These are phyloP conservation scores for Dissoconium aciculare DNA, from an alignment of 2,329 filamentous ascomycete genomes.

Conservation along the genomic window DNA sequence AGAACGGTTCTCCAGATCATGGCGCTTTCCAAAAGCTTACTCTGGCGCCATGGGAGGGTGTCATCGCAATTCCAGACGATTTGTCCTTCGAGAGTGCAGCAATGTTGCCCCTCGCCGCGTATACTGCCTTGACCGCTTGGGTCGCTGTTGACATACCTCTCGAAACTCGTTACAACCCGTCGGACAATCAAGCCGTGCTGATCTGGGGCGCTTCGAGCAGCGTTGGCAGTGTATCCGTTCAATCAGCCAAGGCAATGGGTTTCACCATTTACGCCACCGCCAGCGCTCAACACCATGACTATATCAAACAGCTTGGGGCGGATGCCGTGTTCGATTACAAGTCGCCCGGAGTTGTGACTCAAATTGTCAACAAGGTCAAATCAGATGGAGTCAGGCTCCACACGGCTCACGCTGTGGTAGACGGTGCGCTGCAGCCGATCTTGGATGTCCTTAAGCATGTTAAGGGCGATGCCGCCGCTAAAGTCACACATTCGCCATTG, in stretches of 20 bases:
- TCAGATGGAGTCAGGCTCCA: neutral
- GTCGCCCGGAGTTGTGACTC: neutral
- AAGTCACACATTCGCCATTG: slow-evolving; percentile 1
- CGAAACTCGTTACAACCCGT: slow-evolving; percentile 12
- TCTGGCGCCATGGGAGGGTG: slow-evolving; percentile 8
- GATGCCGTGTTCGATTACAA: slow-evolving; percentile 29
- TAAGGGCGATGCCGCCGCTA: neutral
- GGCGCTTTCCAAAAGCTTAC: slow-evolving; percentile 16
- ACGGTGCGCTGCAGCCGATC: slow-evolving; percentile 1
- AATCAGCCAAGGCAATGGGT: slow-evolving; percentile 29
- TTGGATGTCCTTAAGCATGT: neutral
- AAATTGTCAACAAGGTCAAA: too few species aligned
- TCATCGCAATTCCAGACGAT: slow-evolving; percentile 18
- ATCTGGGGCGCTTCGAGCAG: slow-evolving; percentile 33
- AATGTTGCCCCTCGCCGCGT: slow-evolving; percentile 9
- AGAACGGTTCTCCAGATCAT: slow-evolving; percentile 8
- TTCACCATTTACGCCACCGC: slow-evolving; percentile 29
- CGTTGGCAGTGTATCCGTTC: slow-evolving; percentile 30
- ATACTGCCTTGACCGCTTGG: slow-evolving; percentile 15
- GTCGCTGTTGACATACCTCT: slow-evolving; percentile 16
- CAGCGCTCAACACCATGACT: slow-evolving; percentile 26
- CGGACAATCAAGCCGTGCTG: slow-evolving; percentile 22
- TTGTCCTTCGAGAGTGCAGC: slow-evolving; percentile 18
- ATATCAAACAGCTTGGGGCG: slow-evolving; percentile 26
- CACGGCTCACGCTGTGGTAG: neutral